Conservation (phyloP, 176 grass and related monocot genomes). For the Hordeum vulgare region MorexV3_pseudomolecules_assembly NC_058520.1:456057430-456057929, state of each 20-base stretch:
- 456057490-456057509: not conserved
- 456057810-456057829: slow-evolving; percentile 72
- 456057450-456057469: not conserved
- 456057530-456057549: slow-evolving; percentile 36
- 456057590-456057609: slow-evolving; percentile 80
- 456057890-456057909: too few relatives aligned
- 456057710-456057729: slow-evolving; percentile 59
- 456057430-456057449: slow-evolving; percentile 71
- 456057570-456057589: slow-evolving; percentile 76
- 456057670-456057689: slow-evolving; percentile 92
- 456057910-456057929: too few relatives aligned
- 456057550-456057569: slow-evolving; percentile 88
- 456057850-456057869: slow-evolving; percentile 64
- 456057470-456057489: not conserved
- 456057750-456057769: slow-evolving; percentile 86
- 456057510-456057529: too few relatives aligned
- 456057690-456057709: slow-evolving; percentile 70
- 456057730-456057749: slow-evolving; percentile 32
- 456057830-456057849: slow-evolving; percentile 84
- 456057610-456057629: slow-evolving; percentile 78
- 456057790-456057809: slow-evolving; percentile 85
- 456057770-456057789: slow-evolving; percentile 63
- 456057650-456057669: slow-evolving; percentile 75
- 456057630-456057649: slow-evolving; percentile 61
- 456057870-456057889: not conserved